phyloP scores from a whole-genome alignment of 1,139 yeast species.

The Candida labiduridarum region DNA sequence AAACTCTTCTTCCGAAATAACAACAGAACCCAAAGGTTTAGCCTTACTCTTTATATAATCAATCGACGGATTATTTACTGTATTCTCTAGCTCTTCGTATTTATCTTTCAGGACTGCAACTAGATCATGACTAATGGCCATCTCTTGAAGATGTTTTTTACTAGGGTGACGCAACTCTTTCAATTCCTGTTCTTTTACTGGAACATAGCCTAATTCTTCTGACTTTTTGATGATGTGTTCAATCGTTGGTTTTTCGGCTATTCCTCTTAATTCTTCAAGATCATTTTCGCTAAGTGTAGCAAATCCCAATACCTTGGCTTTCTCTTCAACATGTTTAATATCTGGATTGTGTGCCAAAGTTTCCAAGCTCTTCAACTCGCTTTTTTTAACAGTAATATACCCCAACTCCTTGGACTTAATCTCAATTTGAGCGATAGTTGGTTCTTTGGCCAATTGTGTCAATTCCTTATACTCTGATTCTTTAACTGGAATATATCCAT shows the following conservation, averaged over 20 bases:
- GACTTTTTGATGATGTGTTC: slow-evolving; percentile 18
- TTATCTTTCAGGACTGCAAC: slow-evolving; percentile 25
- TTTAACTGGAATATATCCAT: slow-evolving; percentile 19
- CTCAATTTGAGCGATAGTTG: slow-evolving; percentile 23
- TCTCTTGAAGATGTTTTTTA: slow-evolving; percentile 20
- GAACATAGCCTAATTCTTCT: slow-evolving; percentile 14
- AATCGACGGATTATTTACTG: slow-evolving; percentile 18
- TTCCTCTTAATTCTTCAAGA: slow-evolving; percentile 5
- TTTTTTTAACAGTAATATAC: slow-evolving; percentile 3
- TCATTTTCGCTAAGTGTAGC: slow-evolving; percentile 10
- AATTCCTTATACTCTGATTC: slow-evolving; percentile 19
- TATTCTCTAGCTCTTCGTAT: slow-evolving; percentile 20
- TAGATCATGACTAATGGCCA: slow-evolving; percentile 25
- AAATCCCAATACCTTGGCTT: slow-evolving; percentile 13
- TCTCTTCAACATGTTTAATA: slow-evolving; percentile 26
- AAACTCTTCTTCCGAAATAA: slow-evolving; percentile 12
- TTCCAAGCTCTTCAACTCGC: slow-evolving; percentile 14
- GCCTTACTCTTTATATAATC: slow-evolving; percentile 24
- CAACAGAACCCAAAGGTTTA: slow-evolving; percentile 2
- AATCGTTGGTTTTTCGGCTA: slow-evolving; percentile 15
- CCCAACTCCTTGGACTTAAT: slow-evolving; percentile 13
- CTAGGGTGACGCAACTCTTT: slow-evolving; percentile 19
- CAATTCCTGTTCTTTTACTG: slow-evolving; percentile 23
- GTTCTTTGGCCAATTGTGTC: slow-evolving; percentile 17
- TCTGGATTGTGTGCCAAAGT: slow-evolving; percentile 26